Evolutionary conservation across 2,329 filamentous ascomycete genomes (phyloP).

Genomic region (Acrocalymma vagum): DNA sequence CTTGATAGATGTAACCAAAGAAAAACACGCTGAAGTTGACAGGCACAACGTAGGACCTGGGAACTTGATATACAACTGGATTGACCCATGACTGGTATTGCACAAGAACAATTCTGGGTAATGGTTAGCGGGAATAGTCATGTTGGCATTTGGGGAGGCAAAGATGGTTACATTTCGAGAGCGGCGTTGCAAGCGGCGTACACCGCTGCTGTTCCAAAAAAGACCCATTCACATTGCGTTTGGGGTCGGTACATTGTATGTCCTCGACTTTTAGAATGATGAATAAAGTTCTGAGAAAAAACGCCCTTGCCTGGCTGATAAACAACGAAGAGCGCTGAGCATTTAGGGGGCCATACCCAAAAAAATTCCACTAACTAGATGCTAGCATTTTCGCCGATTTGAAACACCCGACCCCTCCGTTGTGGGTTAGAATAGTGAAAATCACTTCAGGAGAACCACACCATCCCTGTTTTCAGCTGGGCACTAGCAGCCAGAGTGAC

Average conservation of each 20-base stretch:
- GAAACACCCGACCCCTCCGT: no score
- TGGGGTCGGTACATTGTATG: conserved; percentile 7
- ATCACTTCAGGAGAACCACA: no score
- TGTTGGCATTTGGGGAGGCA: background rate
- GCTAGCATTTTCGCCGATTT: no score
- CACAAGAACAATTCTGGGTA: conserved; percentile 16
- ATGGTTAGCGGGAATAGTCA: conserved; percentile 2
- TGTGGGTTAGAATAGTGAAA: no score
- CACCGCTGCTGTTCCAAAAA: conserved; percentile 19
- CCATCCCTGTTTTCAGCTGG: no score
- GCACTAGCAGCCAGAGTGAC: no score
- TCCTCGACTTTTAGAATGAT: no score
- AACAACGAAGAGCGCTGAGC: no score
- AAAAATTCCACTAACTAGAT: no score
- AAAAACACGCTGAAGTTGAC: conserved; percentile 22
- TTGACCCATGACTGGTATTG: conserved; percentile 27
- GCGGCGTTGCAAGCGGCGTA: conserved; percentile 19
- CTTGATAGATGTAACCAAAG: conserved; percentile 29
- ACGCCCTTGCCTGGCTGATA: no score
- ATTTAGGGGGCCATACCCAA: no score
- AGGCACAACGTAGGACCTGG: conserved; percentile 22
- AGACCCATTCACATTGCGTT: conserved; percentile 20
- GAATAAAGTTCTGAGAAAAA: no score
- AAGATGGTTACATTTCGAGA: conserved; percentile 22
- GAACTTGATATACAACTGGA: conserved; percentile 25